Percentiles rank a stretch among this genome's conserved stretches.
phyloP scores from a whole-genome alignment of 805 yeast species.

The Starmerella geochares region DNA sequence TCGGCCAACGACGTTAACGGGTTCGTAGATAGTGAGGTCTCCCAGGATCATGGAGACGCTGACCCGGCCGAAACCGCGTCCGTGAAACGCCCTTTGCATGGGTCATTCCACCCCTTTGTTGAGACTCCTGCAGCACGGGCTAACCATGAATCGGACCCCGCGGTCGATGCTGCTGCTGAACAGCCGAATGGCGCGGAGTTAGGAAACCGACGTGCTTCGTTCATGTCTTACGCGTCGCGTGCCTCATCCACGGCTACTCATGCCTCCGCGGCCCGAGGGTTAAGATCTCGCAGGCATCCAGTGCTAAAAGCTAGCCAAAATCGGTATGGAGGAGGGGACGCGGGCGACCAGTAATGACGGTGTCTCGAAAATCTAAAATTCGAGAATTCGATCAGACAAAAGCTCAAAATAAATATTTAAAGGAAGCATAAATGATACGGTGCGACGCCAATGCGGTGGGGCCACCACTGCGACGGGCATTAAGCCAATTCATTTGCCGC shows the following conservation, averaged over 20 bases:
- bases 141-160: background rate
- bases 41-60: background rate
- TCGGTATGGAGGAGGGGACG: background rate
- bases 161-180: background rate
- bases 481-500: slow-evolving; percentile 1
- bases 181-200: background rate
- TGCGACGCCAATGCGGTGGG: too few species aligned
- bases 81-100: background rate
- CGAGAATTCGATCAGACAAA: background rate
- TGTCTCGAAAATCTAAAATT: background rate
- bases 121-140: background rate
- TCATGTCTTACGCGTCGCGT: slow-evolving; percentile 2
- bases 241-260: slow-evolving; percentile 14
- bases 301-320: background rate
- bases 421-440: background rate
- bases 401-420: background rate
- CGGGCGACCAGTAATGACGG: too few species aligned
- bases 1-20: background rate
- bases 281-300: slow-evolving; percentile 12
- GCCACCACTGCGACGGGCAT: background rate
- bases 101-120: slow-evolving; percentile 1
- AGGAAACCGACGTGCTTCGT: background rate
- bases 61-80: background rate
- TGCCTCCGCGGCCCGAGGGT: slow-evolving; percentile 9
- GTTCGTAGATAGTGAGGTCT: slow-evolving; percentile 6